Evolutionary conservation across 805 yeast species (phyloP).

Genomic region (Zygosaccharomyces siamensis): DNA sequence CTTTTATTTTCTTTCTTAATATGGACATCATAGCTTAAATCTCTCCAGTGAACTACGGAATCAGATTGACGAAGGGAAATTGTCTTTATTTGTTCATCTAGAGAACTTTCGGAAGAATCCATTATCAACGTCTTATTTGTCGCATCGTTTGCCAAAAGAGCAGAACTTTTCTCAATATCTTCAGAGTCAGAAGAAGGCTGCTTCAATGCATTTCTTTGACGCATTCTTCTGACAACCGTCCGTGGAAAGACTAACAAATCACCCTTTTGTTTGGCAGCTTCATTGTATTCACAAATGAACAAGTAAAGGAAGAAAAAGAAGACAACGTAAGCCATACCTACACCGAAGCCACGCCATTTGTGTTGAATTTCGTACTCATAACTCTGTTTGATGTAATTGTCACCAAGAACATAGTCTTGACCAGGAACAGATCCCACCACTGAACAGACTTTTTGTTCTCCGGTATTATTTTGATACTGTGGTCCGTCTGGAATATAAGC

Average conservation of each 20-base stretch:
- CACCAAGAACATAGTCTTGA: conserved; percentile 45
- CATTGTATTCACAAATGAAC: conserved; percentile 50
- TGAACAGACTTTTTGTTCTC: conserved; percentile 45
- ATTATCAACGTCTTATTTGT: conserved; percentile 24
- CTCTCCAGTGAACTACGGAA: conserved; percentile 72
- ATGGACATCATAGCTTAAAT: conserved; percentile 65
- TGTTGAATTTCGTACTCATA: conserved; percentile 44
- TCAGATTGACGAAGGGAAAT: conserved; percentile 33
- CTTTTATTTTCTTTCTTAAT: conserved; percentile 56
- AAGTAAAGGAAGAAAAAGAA: conserved; percentile 54
- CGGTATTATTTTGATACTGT: conserved; percentile 35
- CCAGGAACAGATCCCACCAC: conserved; percentile 57
- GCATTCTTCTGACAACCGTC: conserved; percentile 43
- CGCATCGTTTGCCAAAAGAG: conserved; percentile 12
- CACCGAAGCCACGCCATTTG: conserved; percentile 64
- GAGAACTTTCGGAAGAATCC: conserved; percentile 20
- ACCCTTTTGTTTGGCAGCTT: conserved; percentile 65
- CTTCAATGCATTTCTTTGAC: conserved; percentile 36
- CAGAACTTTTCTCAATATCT: conserved; percentile 24
- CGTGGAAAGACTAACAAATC: conserved; percentile 59
- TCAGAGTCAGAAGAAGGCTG: conserved; percentile 25
- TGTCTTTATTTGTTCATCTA: conserved; percentile 20
- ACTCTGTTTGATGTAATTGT: conserved; percentile 41
- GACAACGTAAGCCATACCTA: conserved; percentile 49
- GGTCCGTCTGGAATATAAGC: conserved; percentile 46